phyloP scores from a whole-genome alignment of 2,329 filamentous ascomycete species.

The Clathrospora elynae region DNA sequence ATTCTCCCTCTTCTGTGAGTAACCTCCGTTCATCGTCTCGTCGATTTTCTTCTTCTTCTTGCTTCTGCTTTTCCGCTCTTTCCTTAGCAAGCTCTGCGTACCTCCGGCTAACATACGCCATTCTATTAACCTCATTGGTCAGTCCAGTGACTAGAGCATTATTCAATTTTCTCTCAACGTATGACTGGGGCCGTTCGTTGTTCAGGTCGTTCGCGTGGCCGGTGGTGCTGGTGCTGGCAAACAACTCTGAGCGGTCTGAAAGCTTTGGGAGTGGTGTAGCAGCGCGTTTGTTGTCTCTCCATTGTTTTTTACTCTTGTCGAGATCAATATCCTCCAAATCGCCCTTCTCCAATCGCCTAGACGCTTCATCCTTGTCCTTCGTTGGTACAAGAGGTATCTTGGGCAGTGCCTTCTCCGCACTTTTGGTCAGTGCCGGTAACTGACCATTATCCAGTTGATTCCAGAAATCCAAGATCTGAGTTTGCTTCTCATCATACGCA shows the following conservation, averaged over 20 bases:
- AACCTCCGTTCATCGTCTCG: conserved; percentile 1
- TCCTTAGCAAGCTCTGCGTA: background rate
- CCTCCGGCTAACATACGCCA: conserved; percentile 1
- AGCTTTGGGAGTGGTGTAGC: background rate
- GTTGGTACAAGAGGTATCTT: background rate
- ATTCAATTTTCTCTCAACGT: conserved; percentile 1
- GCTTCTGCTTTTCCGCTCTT: background rate
- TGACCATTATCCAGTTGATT: background rate
- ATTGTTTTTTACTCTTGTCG: background rate
- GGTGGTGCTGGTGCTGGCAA: background rate
- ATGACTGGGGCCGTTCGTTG: background rate
- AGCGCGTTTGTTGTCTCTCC: background rate
- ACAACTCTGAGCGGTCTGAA: background rate
- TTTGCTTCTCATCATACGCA: conserved; percentile 1
- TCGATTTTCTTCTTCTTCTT: conserved; percentile 1
- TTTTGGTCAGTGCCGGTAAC: background rate
- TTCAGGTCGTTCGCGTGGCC: background rate
- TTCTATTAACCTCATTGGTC: background rate
- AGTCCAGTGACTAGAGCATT: background rate
- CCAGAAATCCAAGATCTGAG: background rate
- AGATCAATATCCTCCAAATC: background rate
- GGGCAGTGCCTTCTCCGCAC: background rate
- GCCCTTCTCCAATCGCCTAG: background rate
- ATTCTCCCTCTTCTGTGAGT: conserved; percentile 1
- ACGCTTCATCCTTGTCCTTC: background rate